Evolutionary conservation across 1,284 basidiomycete genomes (phyloP).

Genomic region (Trametes sp.): DNA sequence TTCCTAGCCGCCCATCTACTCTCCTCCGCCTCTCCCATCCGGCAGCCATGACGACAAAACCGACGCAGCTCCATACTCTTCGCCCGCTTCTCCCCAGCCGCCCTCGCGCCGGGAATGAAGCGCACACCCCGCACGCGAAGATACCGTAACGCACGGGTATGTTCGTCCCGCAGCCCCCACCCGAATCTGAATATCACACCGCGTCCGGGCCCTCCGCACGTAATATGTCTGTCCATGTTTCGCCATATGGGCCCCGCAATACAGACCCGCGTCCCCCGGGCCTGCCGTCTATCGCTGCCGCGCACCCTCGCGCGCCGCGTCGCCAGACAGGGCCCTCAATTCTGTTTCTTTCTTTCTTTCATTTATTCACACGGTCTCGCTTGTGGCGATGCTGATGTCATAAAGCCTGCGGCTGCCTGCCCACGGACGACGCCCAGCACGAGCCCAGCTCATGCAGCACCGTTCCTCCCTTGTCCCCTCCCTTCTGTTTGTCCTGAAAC

Average conservation of each 20-base stretch:
- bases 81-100: neutral
- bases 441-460: no score
- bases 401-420: no score
- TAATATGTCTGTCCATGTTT: slow-evolving; percentile 22
- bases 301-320: slow-evolving; percentile 1
- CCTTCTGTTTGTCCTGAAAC: no score
- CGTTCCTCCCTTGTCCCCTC: no score
- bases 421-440: no score
- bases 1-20: neutral
- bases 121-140: neutral
- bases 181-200: slow-evolving; percentile 7
- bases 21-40: neutral
- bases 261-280: neutral
- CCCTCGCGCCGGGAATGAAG: slow-evolving; percentile 8
- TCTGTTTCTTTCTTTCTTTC: no score
- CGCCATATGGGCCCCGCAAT: slow-evolving; percentile 19
- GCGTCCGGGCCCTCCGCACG: slow-evolving; percentile 5
- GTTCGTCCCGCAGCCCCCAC: neutral
- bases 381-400: no score
- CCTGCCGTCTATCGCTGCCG: slow-evolving; percentile 4
- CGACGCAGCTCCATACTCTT: slow-evolving; percentile 9
- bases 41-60: slow-evolving; percentile 15
- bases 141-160: neutral
- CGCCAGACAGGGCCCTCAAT: no score
- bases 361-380: no score